Conservation (phyloP, 2,329 filamentous ascomycete genomes). For the Phialophora tarda region DNA sequence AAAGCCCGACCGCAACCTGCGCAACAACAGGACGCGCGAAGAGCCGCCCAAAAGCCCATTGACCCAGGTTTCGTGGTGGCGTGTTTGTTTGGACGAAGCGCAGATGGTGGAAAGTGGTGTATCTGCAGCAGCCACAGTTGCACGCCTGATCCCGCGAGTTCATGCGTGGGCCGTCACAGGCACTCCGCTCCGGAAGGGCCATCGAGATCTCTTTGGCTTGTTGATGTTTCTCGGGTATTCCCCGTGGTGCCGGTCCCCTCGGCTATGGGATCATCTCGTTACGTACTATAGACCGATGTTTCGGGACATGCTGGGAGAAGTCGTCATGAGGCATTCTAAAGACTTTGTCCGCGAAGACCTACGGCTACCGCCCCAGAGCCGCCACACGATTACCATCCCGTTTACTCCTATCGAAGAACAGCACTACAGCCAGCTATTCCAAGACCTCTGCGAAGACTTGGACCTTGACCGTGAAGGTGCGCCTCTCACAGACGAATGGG, state of each 20-base stretch:
- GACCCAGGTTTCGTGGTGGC: slow-evolving; percentile 84
- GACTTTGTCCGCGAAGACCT: slow-evolving; percentile 78
- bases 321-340: slow-evolving; percentile 87
- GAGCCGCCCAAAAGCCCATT: slow-evolving; percentile 74
- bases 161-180: slow-evolving; percentile 94
- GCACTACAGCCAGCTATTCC: slow-evolving; percentile 78
- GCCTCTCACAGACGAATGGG: slow-evolving; percentile 67
- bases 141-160: slow-evolving; percentile 76
- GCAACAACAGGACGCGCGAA: slow-evolving; percentile 65
- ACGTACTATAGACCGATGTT: slow-evolving; percentile 68
- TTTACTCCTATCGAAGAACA: slow-evolving; percentile 92
- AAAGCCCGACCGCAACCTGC: slow-evolving; percentile 73
- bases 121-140: slow-evolving; percentile 79
- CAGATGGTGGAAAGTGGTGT: slow-evolving; percentile 94
- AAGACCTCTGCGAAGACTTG: slow-evolving; percentile 73
- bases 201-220: slow-evolving; percentile 79
- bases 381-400: slow-evolving; percentile 85
- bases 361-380: slow-evolving; percentile 77
- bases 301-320: slow-evolving; percentile 68
- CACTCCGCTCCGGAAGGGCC: slow-evolving; percentile 82
- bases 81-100: slow-evolving; percentile 71
- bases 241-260: slow-evolving; percentile 70
- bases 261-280: slow-evolving; percentile 72
- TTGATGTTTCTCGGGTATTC: slow-evolving; percentile 80
- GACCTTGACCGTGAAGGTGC: slow-evolving; percentile 68